Percentiles rank a stretch among this genome's conserved stretches.
These are phyloP conservation scores for Termitomyces sp. DNA, from an alignment of 768 basidiomycete genomes.

Conservation along the genomic window DNA sequence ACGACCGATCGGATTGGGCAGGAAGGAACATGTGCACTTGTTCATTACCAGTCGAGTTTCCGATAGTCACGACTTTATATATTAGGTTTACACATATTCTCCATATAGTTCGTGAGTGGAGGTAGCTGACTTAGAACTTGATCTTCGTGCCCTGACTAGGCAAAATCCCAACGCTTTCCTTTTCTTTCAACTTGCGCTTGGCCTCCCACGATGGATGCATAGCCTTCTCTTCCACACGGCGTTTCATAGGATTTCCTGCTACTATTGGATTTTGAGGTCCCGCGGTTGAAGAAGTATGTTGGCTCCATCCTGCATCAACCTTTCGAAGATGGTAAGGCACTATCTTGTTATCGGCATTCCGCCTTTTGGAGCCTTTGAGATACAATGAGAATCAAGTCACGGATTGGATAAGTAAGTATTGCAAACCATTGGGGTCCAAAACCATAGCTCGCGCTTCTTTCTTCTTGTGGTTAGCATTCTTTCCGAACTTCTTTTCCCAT, in stretches of 20 bases:
- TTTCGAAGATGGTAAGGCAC: conserved; percentile 18
- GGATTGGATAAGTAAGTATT: conserved; percentile 2
- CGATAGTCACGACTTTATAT: no score
- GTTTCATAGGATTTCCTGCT: conserved; percentile 3
- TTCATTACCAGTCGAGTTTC: no score
- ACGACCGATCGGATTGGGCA: no score
- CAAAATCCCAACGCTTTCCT: conserved; percentile 55
- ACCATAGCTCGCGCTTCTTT: conserved; percentile 36
- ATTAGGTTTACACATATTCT: no score
- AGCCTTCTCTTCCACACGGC: conserved; percentile 30
- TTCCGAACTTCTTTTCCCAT: conserved; percentile 97
- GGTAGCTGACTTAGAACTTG: conserved; percentile 54
- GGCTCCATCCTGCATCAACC: conserved; percentile 24
- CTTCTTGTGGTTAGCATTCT: conserved; percentile 87
- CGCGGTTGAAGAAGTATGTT: conserved; percentile 11
- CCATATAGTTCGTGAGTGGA: no score
- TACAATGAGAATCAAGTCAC: background rate
- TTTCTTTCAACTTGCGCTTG: conserved; percentile 76
- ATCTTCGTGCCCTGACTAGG: conserved; percentile 87
- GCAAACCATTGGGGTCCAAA: background rate
- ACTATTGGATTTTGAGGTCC: conserved; percentile 1
- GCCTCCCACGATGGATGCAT: conserved; percentile 98
- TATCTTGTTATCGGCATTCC: conserved; percentile 7
- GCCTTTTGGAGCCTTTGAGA: background rate
- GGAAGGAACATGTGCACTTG: no score